Evolutionary conservation across 1,139 yeast species (phyloP).

Genomic region (Nematodospora anomalae): DNA sequence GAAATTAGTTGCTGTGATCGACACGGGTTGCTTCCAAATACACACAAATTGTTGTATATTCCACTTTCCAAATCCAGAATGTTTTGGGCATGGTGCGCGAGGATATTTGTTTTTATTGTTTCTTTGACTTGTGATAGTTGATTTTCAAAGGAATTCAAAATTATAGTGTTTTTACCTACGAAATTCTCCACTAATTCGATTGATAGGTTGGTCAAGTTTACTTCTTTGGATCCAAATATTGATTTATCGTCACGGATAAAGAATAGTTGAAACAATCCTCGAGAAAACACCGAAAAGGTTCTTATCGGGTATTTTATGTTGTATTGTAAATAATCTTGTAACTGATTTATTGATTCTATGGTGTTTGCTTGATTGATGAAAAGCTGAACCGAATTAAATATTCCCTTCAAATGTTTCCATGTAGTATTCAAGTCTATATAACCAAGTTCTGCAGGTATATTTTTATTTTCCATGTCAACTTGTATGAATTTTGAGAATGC

Average conservation of each 20-base stretch:
- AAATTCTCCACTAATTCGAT: constrained; percentile 25
- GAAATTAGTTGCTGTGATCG: constrained; percentile 74
- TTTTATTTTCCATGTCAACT: constrained; percentile 52
- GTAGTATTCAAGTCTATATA: constrained; percentile 24
- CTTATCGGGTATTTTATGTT: constrained; percentile 29
- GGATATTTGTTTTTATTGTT: constrained; percentile 12
- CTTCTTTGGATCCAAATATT: constrained; percentile 35
- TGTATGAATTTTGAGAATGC: constrained; percentile 53
- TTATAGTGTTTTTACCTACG: constrained; percentile 26
- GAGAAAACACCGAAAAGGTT: constrained; percentile 50
- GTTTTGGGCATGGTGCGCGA: constrained; percentile 5
- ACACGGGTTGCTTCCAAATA: constrained; percentile 71
- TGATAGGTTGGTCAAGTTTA: constrained; percentile 19
- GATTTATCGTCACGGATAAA: constrained; percentile 61
- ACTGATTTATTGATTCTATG: constrained; percentile 31
- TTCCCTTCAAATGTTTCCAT: constrained; percentile 30
- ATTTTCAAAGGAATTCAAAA: constrained; percentile 26
- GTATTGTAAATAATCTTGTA: constrained; percentile 35
- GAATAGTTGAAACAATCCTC: constrained; percentile 63
- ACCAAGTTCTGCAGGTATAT: constrained; percentile 52
- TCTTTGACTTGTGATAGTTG: constrained; percentile 21
- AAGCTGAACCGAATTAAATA: constrained; percentile 35
- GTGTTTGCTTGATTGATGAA: constrained; percentile 23
- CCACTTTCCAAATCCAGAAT: constrained; percentile 42
- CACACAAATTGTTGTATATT: constrained; percentile 55